phyloP scores from a whole-genome alignment of 2,329 filamentous ascomycete species.

The Microsporum canis region DNA sequence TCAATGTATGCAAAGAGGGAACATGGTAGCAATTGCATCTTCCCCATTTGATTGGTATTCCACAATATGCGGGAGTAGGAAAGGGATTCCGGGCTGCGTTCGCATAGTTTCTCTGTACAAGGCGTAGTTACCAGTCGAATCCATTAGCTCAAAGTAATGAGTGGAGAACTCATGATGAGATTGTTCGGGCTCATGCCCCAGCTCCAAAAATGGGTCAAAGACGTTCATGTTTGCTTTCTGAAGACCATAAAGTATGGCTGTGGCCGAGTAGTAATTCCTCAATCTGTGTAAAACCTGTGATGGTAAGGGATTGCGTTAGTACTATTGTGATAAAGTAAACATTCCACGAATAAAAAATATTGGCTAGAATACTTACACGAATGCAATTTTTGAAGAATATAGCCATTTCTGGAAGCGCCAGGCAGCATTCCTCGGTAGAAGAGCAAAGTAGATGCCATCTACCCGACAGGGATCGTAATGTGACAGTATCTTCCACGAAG shows the following conservation, averaged over 20 bases:
- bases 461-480: constrained; percentile 16
- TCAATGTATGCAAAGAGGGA: constrained; percentile 10
- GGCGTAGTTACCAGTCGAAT: constrained; percentile 25
- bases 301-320: background rate
- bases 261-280: constrained; percentile 29
- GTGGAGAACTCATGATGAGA: constrained; percentile 12
- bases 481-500: constrained; percentile 18
- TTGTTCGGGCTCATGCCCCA: background rate
- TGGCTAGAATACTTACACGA: constrained; percentile 20
- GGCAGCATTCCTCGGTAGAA: constrained; percentile 30
- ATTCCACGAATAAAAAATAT: background rate
- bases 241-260: constrained; percentile 28
- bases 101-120: constrained; percentile 27
- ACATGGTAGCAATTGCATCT: constrained; percentile 9
- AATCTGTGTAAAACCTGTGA: constrained; percentile 21
- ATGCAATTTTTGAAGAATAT: constrained; percentile 26
- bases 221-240: constrained; percentile 20
- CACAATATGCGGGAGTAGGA: constrained; percentile 28
- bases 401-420: constrained; percentile 25
- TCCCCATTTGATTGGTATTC: constrained; percentile 18
- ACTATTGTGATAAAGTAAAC: background rate
- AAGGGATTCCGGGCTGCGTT: constrained; percentile 27
- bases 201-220: constrained; percentile 3
- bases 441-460: constrained; percentile 25
- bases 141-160: constrained; percentile 19